Evolutionary conservation across 306 rosid genomes (phyloP).

Genomic region (Casuarina equisetifolia): DNA sequence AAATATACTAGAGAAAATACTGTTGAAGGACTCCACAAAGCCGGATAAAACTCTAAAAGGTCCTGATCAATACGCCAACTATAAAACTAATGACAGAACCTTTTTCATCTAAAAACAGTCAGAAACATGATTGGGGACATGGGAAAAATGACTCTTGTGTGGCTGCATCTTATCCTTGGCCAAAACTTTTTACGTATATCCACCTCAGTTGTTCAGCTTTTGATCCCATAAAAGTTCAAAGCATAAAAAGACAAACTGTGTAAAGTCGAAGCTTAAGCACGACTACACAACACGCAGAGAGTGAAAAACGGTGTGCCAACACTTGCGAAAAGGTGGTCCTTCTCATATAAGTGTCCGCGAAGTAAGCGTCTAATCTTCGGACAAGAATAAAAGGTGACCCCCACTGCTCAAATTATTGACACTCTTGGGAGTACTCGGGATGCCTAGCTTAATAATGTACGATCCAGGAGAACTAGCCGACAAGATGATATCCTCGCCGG

Average conservation of each 20-base stretch:
- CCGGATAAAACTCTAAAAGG: too few relatives aligned
- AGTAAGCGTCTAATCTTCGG: slow-evolving; percentile 2
- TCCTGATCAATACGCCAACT: too few relatives aligned
- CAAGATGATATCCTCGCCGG: slow-evolving; percentile 18
- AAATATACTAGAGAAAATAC: too few relatives aligned
- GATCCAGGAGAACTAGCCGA: slow-evolving; percentile 15
- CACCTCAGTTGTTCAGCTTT: too few relatives aligned
- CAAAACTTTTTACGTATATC: too few relatives aligned
- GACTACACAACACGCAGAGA: background rate
- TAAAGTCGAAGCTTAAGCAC: background rate
- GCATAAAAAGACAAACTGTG: background rate
- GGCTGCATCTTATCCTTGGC: too few relatives aligned
- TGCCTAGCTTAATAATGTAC: background rate
- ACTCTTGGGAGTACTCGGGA: background rate
- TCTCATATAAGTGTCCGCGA: background rate
- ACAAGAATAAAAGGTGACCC: background rate
- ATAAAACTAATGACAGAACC: background rate
- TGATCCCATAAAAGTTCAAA: too few relatives aligned
- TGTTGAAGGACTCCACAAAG: too few relatives aligned
- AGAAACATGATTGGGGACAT: too few relatives aligned
- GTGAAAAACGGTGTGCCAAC: background rate
- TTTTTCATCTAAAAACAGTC: background rate
- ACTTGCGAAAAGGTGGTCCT: background rate
- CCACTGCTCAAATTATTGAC: background rate
- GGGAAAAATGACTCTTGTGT: too few relatives aligned